phyloP scores from a whole-genome alignment of 768 basidiomycete species.

The Brasilioporus rufonigricans region DNA sequence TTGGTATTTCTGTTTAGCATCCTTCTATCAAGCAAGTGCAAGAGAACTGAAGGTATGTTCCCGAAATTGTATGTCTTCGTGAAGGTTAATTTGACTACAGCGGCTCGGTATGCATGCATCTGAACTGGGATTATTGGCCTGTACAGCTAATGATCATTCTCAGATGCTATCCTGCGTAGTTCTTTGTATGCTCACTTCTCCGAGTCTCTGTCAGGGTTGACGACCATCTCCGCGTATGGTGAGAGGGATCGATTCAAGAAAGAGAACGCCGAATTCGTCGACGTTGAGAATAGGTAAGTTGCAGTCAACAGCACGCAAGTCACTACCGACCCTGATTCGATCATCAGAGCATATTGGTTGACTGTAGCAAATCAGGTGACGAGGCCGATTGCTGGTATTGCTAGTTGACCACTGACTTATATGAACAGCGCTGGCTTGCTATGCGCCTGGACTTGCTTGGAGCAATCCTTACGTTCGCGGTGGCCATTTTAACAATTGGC shows the following conservation, averaged over 20 bases:
- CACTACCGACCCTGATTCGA: background rate
- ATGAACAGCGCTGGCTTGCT: conserved; percentile 72
- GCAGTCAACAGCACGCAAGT: conserved; percentile 8
- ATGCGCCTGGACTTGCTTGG: conserved; percentile 87
- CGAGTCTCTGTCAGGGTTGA: conserved; percentile 82
- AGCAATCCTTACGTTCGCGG: conserved; percentile 65
- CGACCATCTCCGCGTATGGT: conserved; percentile 87
- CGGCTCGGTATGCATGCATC: conserved; percentile 46
- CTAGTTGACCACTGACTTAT: conserved; percentile 28
- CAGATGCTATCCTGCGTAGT: conserved; percentile 82
- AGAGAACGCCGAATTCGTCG: conserved; percentile 74
- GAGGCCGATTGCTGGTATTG: background rate
- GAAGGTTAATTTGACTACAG: conserved; percentile 35
- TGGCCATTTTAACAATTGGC: conserved; percentile 76
- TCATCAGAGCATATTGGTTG: conserved; percentile 73
- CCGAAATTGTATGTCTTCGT: background rate
- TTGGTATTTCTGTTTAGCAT: conserved; percentile 67
- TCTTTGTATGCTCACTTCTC: conserved; percentile 91
- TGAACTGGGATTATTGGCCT: background rate
- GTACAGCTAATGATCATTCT: background rate
- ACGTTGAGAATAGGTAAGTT: conserved; percentile 75
- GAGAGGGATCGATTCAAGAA: conserved; percentile 70
- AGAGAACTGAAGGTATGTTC: conserved; percentile 73
- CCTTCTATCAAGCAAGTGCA: conserved; percentile 83
- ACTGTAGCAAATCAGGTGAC: conserved; percentile 76